Conservation (phyloP, 2,329 filamentous ascomycete species). For the Aspergillus tubingensis region DNA sequence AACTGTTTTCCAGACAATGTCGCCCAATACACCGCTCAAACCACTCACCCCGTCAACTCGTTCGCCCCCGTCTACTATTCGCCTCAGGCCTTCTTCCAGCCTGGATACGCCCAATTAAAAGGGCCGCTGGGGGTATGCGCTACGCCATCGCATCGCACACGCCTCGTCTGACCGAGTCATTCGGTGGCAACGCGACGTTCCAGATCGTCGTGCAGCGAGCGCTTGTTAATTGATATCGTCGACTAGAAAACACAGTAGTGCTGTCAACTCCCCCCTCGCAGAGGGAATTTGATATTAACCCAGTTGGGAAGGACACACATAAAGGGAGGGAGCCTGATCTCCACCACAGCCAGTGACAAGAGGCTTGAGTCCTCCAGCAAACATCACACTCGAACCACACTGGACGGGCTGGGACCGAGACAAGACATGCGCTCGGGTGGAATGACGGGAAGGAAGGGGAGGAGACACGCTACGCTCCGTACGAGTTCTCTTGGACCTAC, state of each 20-base stretch:
- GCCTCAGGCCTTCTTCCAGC: no score
- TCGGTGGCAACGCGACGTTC: neutral
- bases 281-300: neutral
- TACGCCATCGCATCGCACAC: neutral
- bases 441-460: neutral
- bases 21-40: neutral
- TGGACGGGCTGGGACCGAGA: neutral
- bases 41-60: neutral
- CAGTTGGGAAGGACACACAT: neutral
- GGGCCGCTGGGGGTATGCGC: neutral
- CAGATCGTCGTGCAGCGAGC: neutral
- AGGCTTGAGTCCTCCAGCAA: neutral
- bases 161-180: neutral
- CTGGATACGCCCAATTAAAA: neutral
- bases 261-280: neutral
- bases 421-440: neutral
- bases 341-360: neutral
- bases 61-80: no score
- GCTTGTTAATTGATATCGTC: neutral
- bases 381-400: neutral
- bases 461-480: neutral
- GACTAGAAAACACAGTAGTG: neutral
- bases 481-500: no score
- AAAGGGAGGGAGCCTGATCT: neutral
- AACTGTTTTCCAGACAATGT: neutral